Percentiles rank a stretch among this genome's conserved stretches.
phyloP scores from a whole-genome alignment of 2,329 filamentous ascomycete species.

The Penicillium sp. region DNA sequence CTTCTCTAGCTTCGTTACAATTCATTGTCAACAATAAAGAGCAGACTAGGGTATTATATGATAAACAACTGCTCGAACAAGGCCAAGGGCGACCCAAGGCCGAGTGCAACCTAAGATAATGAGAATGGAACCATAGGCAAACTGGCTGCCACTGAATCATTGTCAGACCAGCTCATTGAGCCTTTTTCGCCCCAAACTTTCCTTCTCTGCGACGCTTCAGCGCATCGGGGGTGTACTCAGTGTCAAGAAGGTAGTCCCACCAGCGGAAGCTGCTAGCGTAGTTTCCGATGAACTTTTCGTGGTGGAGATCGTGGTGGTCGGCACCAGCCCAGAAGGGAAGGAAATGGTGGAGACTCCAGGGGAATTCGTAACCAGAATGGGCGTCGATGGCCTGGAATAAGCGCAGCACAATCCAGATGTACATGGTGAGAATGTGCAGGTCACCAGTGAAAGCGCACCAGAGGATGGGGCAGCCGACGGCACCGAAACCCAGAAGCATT shows the following conservation, averaged over 20 bases:
- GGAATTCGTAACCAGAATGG: constrained; percentile 97
- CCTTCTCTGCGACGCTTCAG: constrained; percentile 74
- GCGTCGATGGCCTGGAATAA: constrained; percentile 97
- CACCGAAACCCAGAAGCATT: constrained; percentile 87
- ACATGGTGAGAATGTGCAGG: constrained; percentile 96
- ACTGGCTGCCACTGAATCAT: no score
- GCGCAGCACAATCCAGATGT: constrained; percentile 87
- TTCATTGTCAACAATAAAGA: no score
- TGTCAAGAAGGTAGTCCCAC: constrained; percentile 96
- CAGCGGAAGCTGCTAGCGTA: constrained; percentile 97
- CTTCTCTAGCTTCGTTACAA: no score
- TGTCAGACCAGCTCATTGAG: constrained; percentile 7
- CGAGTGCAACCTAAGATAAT: no score
- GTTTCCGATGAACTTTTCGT: constrained; percentile 98
- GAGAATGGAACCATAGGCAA: no score
- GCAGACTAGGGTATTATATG: no score
- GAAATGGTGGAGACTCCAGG: constrained; percentile 93
- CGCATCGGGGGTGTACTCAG: constrained; percentile 85
- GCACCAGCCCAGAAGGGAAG: constrained; percentile 97
- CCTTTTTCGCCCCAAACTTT: constrained; percentile 21
- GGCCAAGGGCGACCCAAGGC: no score
- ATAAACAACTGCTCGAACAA: no score
- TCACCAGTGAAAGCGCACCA: constrained; percentile 80
- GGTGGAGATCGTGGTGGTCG: constrained; percentile 92
- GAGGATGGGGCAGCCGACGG: constrained; percentile 74